Base-by-base conservation (phyloP, 495 filamentous ascomycete genomes). In the Bombardia bombarda region DNA sequence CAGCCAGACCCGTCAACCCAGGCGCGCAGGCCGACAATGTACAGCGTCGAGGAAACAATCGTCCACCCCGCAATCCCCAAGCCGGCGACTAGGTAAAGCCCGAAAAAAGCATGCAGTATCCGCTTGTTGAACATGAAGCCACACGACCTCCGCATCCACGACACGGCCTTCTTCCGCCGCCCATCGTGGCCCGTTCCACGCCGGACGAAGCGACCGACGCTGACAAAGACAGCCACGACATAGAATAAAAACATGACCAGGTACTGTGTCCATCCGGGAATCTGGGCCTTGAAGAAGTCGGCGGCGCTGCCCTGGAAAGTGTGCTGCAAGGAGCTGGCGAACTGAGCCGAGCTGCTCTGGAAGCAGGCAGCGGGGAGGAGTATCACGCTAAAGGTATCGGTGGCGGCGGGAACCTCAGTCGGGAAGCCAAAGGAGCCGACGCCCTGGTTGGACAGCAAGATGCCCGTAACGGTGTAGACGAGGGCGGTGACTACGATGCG, bases 1-100 rank as follows among this genome's bases (percentile, higher is more conserved):
- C 61, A 65, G 21, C 53, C 51, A 4, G 59, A 61, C 0, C 31
- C 42, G 20, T 59, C 38, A 3, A 60, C 53, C 61, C 61, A 65
- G 20, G 6, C 8, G 3, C 61, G 54, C 32, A 65, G 51, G 22
- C 31, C 17, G 7, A 43, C 34, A 38, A 65, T 61, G 46, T 62
- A 62, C 18, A 22, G 13, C 8, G 45, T 42, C 14, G 56, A 57
- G 14, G 39, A 28, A 17, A 35, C 40, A 18, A 51, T 47, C 0
- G 52, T 46, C 23, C 25, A 36, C 14, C 12, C 32, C 20, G 45
- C 43, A 16, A 62, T 43, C 5, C 18, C 54, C 2, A 60, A 21
- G 10, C 61, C 56, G 3, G 12, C 46, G 1, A 40, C 8, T 12
- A 62, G 52, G 28, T 64, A 64, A 0, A 52, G 7, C 7, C 50